Conservation (phyloP, 306 rosid species). For the Acacia melanoxylon region DNA sequence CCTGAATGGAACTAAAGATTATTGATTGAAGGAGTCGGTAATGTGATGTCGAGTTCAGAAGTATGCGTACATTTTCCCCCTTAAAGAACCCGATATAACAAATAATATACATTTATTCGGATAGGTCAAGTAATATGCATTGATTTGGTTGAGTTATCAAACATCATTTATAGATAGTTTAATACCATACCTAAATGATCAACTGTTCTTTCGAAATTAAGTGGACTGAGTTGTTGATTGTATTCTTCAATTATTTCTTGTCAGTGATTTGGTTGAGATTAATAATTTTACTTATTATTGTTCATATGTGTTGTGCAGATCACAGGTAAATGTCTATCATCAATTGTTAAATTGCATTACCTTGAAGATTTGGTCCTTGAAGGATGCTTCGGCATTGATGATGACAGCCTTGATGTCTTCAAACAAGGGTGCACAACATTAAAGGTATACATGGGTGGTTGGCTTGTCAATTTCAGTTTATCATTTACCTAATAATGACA, state of each 20-base stretch:
- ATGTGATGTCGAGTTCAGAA: not conserved
- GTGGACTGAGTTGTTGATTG: conserved; percentile 24
- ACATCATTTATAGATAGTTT: not conserved
- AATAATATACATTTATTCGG: not conserved
- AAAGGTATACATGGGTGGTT: conserved; percentile 59
- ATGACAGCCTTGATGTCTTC: conserved; percentile 60
- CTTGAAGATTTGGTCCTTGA: conserved; percentile 87
- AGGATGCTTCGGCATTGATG: conserved; percentile 88
- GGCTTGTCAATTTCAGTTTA: conserved; percentile 15
- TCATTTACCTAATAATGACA: not conserved
- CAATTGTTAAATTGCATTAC: conserved; percentile 66
- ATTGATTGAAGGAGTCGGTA: not conserved
- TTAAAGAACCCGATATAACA: not conserved
- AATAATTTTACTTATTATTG: not conserved
- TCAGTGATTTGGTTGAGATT: conserved; percentile 5
- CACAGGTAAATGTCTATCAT: conserved; percentile 77
- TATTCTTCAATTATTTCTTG: conserved; percentile 5
- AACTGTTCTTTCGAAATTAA: not conserved
- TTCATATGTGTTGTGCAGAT: conserved; percentile 53
- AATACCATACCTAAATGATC: not conserved
- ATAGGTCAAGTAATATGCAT: not conserved
- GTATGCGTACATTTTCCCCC: not conserved
- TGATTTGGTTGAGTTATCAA: not conserved
- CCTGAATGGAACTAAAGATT: conserved; percentile 3
- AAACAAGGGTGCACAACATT: conserved; percentile 71